These are phyloP conservation scores for Iris macrosiphon DNA, from an alignment of 106 monocot genomes.

Conservation along the genomic window DNA sequence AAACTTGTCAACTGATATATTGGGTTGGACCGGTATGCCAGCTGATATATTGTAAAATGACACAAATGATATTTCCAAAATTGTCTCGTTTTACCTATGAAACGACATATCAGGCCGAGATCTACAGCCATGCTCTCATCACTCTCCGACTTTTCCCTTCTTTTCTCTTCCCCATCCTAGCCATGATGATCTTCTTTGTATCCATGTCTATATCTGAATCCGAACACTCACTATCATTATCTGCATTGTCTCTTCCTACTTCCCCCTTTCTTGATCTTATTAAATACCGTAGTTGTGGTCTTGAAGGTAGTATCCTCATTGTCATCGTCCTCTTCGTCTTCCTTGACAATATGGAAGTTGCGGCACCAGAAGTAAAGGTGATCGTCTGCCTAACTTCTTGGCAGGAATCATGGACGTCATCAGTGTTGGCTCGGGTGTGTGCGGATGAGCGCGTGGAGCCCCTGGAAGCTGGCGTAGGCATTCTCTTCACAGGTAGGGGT, in stretches of 20 bases:
- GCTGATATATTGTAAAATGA: too few species aligned
- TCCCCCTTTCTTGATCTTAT: constrained; percentile 52
- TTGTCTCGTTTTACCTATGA: too few species aligned
- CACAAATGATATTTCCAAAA: too few species aligned
- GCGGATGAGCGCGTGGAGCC: constrained; percentile 94
- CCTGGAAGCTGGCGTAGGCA: constrained; percentile 97
- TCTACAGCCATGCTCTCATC: too few species aligned
- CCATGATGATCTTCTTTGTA: constrained; percentile 86
- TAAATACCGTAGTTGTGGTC: constrained; percentile 41
- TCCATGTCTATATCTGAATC: constrained; percentile 89
- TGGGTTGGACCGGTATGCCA: too few species aligned
- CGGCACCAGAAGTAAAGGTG: constrained; percentile 96
- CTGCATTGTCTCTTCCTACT: constrained; percentile 15
- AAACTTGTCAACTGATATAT: too few species aligned
- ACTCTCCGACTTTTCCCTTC: constrained; percentile 18
- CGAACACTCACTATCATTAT: too few species aligned
- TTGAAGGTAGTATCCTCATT: constrained; percentile 25
- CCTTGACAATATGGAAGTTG: constrained; percentile 80
- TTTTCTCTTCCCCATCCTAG: constrained; percentile 24
- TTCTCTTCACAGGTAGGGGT: constrained; percentile 41
- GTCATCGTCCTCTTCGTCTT: constrained; percentile 23
- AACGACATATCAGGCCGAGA: too few species aligned
- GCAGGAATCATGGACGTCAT: constrained; percentile 89
- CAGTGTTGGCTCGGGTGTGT: constrained; percentile 69
- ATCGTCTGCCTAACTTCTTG: constrained; percentile 87